These are phyloP conservation scores for Bipolaris oryzae DNA, from an alignment of 2,329 filamentous ascomycete genomes.

Conservation along the genomic window DNA sequence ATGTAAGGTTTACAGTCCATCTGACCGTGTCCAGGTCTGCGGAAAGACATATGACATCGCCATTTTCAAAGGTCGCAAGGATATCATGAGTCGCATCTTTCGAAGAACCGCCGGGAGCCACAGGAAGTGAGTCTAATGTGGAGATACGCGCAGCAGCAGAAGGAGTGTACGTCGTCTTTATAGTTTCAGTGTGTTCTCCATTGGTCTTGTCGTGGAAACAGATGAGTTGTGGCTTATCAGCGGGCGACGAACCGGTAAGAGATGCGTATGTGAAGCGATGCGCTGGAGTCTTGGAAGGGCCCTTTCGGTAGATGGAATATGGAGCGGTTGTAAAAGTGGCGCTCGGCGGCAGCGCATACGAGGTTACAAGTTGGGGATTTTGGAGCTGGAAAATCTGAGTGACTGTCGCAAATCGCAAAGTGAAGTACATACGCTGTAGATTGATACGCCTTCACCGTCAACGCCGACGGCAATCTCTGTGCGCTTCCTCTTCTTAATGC, in stretches of 20 bases:
- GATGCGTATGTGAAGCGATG: slow-evolving; percentile 64
- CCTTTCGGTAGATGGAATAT: slow-evolving; percentile 62
- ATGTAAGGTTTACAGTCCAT: slow-evolving; percentile 40
- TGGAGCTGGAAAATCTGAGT: slow-evolving; percentile 56
- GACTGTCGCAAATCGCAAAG: slow-evolving; percentile 4
- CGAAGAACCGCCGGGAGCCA: slow-evolving; percentile 22
- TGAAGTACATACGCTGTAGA: slow-evolving; percentile 62
- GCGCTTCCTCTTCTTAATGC: slow-evolving; percentile 65
- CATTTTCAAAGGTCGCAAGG: slow-evolving; percentile 64
- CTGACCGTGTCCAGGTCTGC: slow-evolving; percentile 54
- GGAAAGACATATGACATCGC: slow-evolving; percentile 66
- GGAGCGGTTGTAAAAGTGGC: slow-evolving; percentile 63
- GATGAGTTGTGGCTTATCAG: slow-evolving; percentile 58
- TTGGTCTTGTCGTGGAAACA: slow-evolving; percentile 60
- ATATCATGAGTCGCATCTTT: slow-evolving; percentile 52
- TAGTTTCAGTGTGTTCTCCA: slow-evolving; percentile 42
- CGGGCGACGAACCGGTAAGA: slow-evolving; percentile 53
- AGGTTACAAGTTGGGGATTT: slow-evolving; percentile 64
- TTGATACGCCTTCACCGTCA: slow-evolving; percentile 66
- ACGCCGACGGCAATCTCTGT: slow-evolving; percentile 65
- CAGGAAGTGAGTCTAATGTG: slow-evolving; percentile 42
- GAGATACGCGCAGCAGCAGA: slow-evolving; percentile 33
- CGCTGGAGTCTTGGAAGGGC: slow-evolving; percentile 50
- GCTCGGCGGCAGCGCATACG: slow-evolving; percentile 66
- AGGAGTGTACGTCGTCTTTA: slow-evolving; percentile 41